phyloP scores from a whole-genome alignment of 345 rosid genomes.

The Anacardium occidentale region DNA sequence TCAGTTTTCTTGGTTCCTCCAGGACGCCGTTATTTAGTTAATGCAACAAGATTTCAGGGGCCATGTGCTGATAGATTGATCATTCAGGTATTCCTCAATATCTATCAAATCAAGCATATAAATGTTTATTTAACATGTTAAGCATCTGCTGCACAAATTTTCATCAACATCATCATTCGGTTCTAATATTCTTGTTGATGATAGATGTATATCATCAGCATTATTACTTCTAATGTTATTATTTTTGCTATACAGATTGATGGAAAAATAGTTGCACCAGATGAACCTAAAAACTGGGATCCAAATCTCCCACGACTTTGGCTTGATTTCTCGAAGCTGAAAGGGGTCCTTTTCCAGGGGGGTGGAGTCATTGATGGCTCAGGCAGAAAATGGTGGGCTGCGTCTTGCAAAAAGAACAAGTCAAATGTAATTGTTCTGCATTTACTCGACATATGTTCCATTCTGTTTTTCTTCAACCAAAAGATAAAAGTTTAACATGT shows the following conservation, averaged over 20 bases:
- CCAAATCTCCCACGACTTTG: slow-evolving; percentile 59
- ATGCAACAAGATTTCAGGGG: slow-evolving; percentile 80
- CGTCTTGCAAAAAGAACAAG: slow-evolving; percentile 95
- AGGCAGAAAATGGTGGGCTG: slow-evolving; percentile 98
- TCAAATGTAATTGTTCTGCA: slow-evolving; percentile 53
- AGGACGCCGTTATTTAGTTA: slow-evolving; percentile 64
- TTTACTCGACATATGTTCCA: slow-evolving; percentile 10
- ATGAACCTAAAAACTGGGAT: slow-evolving; percentile 85
- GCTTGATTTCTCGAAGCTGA: slow-evolving; percentile 85
- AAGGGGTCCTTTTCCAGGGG: slow-evolving; percentile 75
- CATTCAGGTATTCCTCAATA: slow-evolving; percentile 59
- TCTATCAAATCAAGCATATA: neutral
- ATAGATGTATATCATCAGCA: neutral
- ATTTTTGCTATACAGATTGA: slow-evolving; percentile 60
- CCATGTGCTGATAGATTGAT: slow-evolving; percentile 73
- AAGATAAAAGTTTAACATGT: slow-evolving; percentile 22
- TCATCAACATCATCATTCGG: neutral
- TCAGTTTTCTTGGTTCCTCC: slow-evolving; percentile 80
- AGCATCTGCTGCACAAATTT: neutral
- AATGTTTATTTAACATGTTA: neutral
- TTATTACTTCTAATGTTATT: slow-evolving; percentile 7
- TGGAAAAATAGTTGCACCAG: slow-evolving; percentile 90
- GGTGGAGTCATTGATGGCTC: slow-evolving; percentile 92
- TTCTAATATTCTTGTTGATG: neutral
- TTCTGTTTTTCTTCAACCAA: slow-evolving; percentile 10